Evolutionary conservation across 106 monocot species (phyloP).

Genomic region (Phalaenopsis aphrodite): DNA sequence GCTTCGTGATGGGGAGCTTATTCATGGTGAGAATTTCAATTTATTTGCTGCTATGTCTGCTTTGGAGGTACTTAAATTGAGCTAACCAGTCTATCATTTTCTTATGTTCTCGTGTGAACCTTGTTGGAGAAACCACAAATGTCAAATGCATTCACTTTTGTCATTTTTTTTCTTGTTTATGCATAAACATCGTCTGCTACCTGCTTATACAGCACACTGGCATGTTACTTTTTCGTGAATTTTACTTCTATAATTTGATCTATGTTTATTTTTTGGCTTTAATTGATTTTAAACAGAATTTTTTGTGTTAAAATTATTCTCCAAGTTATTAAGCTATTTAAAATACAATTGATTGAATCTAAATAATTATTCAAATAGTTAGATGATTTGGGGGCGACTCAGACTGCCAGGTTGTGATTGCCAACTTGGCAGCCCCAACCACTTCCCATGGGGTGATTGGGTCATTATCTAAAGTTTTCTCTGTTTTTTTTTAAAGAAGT

Average conservation of each 20-base stretch:
- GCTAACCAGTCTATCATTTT: background rate
- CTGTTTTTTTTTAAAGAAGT: too few species aligned
- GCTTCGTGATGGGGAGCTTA: slow-evolving; percentile 89
- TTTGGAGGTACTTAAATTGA: slow-evolving; percentile 62
- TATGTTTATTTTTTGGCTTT: background rate
- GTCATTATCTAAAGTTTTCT: too few species aligned
- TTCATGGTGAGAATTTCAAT: slow-evolving; percentile 97
- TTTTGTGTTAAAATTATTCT: too few species aligned
- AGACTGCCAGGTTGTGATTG: too few species aligned
- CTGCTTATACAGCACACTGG: background rate
- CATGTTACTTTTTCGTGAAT: background rate
- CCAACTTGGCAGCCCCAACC: too few species aligned
- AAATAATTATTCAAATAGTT: too few species aligned
- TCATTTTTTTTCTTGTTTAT: background rate
- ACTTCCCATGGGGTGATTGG: too few species aligned
- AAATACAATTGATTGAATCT: too few species aligned
- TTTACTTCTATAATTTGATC: background rate
- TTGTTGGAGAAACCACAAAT: background rate
- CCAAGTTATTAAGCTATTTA: too few species aligned
- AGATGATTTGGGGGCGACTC: too few species aligned
- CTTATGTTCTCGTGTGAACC: background rate
- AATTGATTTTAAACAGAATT: background rate
- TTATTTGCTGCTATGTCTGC: slow-evolving; percentile 99
- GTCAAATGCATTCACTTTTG: background rate
- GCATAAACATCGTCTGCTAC: background rate